Evolutionary conservation across 2,329 filamentous ascomycete genomes (phyloP), one percentile per base, ranked within the genome.

Genomic region (Ilyonectria robusta): DNA sequence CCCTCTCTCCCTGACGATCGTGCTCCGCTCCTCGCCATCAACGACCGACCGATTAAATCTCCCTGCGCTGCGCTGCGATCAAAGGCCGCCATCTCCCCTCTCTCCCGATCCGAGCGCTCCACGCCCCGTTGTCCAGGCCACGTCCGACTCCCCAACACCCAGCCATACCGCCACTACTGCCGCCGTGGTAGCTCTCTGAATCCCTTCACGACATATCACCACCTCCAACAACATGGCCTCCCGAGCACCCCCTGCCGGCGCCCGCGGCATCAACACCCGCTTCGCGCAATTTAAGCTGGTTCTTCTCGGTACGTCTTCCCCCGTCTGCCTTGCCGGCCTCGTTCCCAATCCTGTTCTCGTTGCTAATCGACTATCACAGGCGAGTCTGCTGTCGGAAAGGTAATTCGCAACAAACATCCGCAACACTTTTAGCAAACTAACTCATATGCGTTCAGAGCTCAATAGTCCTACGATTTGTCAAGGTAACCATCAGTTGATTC

Each of bases 281-380:
- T 98, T 99, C 84, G 95, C 96, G 78, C 96, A 99, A 88, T 99
- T 99, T 86, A 99, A 99, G 88, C 89, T 99, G 77, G 96, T 99
- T 73, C 87, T 99, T 79, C 88, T 99, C 72, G 96, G 96, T 98
- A 89, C 75, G 92, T 75, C 62, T 21, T 61, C 46, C 59, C 58
- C 57, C 63, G 58, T 53, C 65, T 61, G 67, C 51, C 31, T 59
- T 57, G 62, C 19, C 13, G 29, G 21, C 59, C 57, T 56, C 62
- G 37, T 50, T 59, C 21, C 63, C n/a, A 15, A 40, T 15, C 37
- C 37, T 15, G 26, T 40, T 62, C 64, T 55, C 56, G 68, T 66
- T 72, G 71, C 83, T 87, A 79, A 87, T 79, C 57, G 70, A 64
- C 65, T 65, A 70, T 61, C 75, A 57, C 80, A 98, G 95, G 96